Conservation (phyloP, 2,329 filamentous ascomycete genomes). For the Neonectria faginata region DNA sequence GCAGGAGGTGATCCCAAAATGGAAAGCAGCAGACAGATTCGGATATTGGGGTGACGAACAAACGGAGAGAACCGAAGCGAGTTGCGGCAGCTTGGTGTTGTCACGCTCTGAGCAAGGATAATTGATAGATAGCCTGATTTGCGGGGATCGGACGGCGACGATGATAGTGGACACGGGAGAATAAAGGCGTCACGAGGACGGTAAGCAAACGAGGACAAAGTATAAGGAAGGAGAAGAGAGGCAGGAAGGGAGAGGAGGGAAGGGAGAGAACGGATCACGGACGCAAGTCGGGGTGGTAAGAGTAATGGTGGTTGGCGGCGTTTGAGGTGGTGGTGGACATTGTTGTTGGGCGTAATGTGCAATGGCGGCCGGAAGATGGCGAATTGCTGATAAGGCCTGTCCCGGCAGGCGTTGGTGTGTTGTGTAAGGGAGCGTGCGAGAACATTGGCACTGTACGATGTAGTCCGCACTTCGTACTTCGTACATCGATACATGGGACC, state of each 20-base stretch:
- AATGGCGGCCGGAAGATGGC: conserved; percentile 36
- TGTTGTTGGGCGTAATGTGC: conserved; percentile 29
- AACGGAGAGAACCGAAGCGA: background rate
- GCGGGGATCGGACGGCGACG: conserved; percentile 20
- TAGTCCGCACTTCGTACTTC: background rate
- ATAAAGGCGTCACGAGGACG: conserved; percentile 4
- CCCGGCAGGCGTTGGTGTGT: conserved; percentile 19
- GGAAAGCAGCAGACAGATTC: conserved; percentile 4
- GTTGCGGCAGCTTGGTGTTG: conserved; percentile 18
- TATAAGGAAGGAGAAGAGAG: conserved; percentile 1
- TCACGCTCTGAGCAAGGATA: conserved; percentile 32
- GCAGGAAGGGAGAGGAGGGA: background rate
- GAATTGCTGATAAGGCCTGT: conserved; percentile 41
- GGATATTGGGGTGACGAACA: background rate
- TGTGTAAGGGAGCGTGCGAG: conserved; percentile 16
- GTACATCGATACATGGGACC: conserved; percentile 2
- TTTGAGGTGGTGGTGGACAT: conserved; percentile 7
- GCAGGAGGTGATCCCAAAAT: background rate
- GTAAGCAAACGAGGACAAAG: conserved; percentile 2
- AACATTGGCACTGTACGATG: conserved; percentile 20
- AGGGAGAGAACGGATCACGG: conserved; percentile 9
- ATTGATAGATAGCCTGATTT: conserved; percentile 27
- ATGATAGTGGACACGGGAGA: conserved; percentile 27
- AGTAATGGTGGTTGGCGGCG: conserved; percentile 4
- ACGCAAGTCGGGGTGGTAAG: conserved; percentile 13